Base-by-base conservation (phyloP, 441 rosid genomes). In the Erodium moschatum region DNA sequence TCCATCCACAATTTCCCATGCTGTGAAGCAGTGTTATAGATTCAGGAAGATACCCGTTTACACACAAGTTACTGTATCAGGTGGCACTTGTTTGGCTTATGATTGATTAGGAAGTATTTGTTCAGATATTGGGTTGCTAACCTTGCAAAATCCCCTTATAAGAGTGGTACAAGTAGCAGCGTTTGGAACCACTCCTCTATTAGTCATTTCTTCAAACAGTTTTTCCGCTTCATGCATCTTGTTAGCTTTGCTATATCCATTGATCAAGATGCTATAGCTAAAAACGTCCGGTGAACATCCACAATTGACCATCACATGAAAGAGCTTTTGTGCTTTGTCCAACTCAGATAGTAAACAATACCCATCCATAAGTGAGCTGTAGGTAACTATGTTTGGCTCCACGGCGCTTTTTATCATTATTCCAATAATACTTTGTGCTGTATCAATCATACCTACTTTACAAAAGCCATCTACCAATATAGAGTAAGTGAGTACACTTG, bases 311-410 rank as follows among this genome's bases (percentile, higher is more conserved):
- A 64, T 64, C 21, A 33, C 18, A 4, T 15, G 19, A 29, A 64
- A 64, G 38, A 31, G 18, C 35, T 64, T 15, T 12, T 3, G 7
- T 31, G 67, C 67, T 18, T 64, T 64, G 10, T 64, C 20, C 67
- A 64, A 29, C 10, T 64, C 11, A 4, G 4, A 16, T 13, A 4
- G 20, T 38, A 4, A 13, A 15, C 67, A 64, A 9, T 64, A 64
- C 20, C 44, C 67, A 6, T 66, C 21, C 12, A 64, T 31, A 15
- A 64, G 16, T 21, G 78, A 73, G 67, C 27, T 74, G 38, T 78
- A 73, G 27, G 79, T 77, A 15, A 4, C 56, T 4, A 54, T 13
- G 46, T 75, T 46, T 16, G 79, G 80, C 61, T 71, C 76, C 69
- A 46, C 21, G 2, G 77, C 70, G 12, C 16, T 66, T 66, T 19